Evolutionary conservation across 805 yeast species (phyloP).

Genomic region (Lipomyces orientalis): DNA sequence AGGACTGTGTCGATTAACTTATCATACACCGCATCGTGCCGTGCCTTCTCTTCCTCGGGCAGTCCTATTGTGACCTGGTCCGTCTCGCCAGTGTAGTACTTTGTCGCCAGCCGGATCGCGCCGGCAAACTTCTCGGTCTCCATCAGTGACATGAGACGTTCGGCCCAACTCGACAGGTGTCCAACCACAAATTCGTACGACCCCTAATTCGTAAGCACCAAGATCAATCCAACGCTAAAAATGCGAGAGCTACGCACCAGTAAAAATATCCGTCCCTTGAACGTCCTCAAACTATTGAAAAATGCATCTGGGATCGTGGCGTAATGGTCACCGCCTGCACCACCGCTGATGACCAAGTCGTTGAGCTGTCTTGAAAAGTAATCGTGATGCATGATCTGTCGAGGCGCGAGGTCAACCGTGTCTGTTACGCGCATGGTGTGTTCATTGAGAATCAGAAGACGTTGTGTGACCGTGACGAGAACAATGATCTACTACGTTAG

Average conservation of each 20-base stretch:
- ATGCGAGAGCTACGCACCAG: conserved; percentile 49
- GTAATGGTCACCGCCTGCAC: conserved; percentile 38
- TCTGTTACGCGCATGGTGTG: conserved; percentile 48
- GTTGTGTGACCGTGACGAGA: conserved; percentile 54
- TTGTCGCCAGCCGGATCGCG: conserved; percentile 63
- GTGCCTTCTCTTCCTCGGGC: conserved; percentile 52
- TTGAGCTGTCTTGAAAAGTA: conserved; percentile 41
- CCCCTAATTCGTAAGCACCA: conserved; percentile 17
- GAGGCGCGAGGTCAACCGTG: conserved; percentile 49
- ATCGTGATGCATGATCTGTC: conserved; percentile 49
- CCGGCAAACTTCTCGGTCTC: conserved; percentile 55
- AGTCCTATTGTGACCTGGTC: conserved; percentile 62
- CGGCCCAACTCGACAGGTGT: conserved; percentile 71
- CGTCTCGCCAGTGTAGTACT: conserved; percentile 57
- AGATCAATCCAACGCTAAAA: neutral
- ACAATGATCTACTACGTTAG: conserved; percentile 45
- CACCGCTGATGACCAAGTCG: conserved; percentile 32
- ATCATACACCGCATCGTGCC: conserved; percentile 58
- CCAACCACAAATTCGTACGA: conserved; percentile 62
- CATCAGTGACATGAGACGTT: conserved; percentile 57
- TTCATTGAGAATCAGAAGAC: conserved; percentile 52
- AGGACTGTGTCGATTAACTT: conserved; percentile 63
- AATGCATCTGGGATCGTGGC: conserved; percentile 46
- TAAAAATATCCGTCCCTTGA: conserved; percentile 56
- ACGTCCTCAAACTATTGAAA: conserved; percentile 48